These are phyloP conservation scores for Aspergillus transmontanensis DNA, from an alignment of 2,329 filamentous ascomycete species.

Conservation along the genomic window DNA sequence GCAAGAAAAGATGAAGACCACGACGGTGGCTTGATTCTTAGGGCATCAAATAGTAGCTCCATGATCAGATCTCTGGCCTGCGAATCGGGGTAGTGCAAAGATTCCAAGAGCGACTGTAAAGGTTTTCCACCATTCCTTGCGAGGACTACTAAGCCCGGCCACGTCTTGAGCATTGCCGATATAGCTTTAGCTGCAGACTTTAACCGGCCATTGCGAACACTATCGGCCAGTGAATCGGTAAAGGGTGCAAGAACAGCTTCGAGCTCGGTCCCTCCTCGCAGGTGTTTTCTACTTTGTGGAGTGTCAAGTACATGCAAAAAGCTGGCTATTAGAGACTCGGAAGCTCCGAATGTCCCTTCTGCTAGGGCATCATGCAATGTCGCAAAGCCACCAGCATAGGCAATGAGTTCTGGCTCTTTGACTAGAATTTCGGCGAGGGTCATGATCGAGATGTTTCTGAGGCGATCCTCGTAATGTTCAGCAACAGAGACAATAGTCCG, in stretches of 20 bases:
- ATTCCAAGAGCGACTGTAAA: slow-evolving; percentile 75
- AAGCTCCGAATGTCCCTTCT: slow-evolving; percentile 88
- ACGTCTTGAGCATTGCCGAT: slow-evolving; percentile 84
- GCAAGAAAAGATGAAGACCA: slow-evolving; percentile 97
- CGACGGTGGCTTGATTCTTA: slow-evolving; percentile 88
- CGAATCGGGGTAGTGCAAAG: slow-evolving; percentile 61
- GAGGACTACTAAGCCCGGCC: slow-evolving; percentile 87
- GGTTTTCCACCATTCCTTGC: slow-evolving; percentile 87
- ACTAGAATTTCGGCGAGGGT: slow-evolving; percentile 91
- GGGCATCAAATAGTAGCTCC: slow-evolving; percentile 78
- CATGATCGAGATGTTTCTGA: slow-evolving; percentile 88
- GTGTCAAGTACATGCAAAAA: slow-evolving; percentile 88
- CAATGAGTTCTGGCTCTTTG: slow-evolving; percentile 77
- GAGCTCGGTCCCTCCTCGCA: slow-evolving; percentile 86
- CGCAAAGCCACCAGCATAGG: slow-evolving; percentile 80
- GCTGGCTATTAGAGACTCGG: slow-evolving; percentile 83
- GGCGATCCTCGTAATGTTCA: slow-evolving; percentile 79
- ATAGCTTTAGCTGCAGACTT: slow-evolving; percentile 93
- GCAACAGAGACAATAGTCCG: slow-evolving; percentile 89
- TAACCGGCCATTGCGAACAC: slow-evolving; percentile 63
- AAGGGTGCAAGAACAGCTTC: slow-evolving; percentile 90
- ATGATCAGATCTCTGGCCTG: slow-evolving; percentile 74
- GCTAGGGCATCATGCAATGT: slow-evolving; percentile 89
- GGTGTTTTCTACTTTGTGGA: slow-evolving; percentile 75
- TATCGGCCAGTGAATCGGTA: slow-evolving; percentile 71